These are phyloP conservation scores for Penicillium crustosum DNA, from an alignment of 2,329 filamentous ascomycete species.

Conservation along the genomic window DNA sequence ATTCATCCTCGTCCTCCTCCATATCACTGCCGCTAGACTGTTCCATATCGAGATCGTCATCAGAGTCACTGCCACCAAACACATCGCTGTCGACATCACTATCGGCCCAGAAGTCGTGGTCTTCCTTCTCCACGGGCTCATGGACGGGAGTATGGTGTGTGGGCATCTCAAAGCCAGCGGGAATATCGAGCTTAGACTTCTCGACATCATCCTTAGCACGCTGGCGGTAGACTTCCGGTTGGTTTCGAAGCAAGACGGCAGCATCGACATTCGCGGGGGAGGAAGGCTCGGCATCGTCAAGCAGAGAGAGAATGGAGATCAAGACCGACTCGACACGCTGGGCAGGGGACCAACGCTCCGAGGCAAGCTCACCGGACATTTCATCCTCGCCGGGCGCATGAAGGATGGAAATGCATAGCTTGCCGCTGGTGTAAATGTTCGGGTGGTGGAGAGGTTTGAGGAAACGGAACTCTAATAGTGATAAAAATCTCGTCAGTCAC, in stretches of 20 bases:
- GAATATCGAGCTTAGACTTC: slow-evolving; percentile 74
- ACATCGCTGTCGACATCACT: slow-evolving; percentile 70
- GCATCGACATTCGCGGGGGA: slow-evolving; percentile 96
- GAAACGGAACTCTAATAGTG: slow-evolving; percentile 72
- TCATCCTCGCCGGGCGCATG: slow-evolving; percentile 88
- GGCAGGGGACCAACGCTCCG: slow-evolving; percentile 90
- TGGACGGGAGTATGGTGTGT: slow-evolving; percentile 61
- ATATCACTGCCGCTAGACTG: slow-evolving; percentile 50
- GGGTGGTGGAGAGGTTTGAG: slow-evolving; percentile 78
- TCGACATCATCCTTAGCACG: slow-evolving; percentile 70
- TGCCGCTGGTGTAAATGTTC: slow-evolving; percentile 88
- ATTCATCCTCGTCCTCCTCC: slow-evolving; percentile 51
- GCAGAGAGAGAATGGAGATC: slow-evolving; percentile 83
- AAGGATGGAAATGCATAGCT: slow-evolving; percentile 93
- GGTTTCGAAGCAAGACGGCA: slow-evolving; percentile 77
- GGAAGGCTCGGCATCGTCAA: slow-evolving; percentile 91
- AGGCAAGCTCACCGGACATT: slow-evolving; percentile 85
- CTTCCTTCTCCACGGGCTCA: slow-evolving; percentile 66
- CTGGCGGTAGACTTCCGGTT: slow-evolving; percentile 66
- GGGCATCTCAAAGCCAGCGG: slow-evolving; percentile 77
- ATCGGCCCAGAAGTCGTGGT: slow-evolving; percentile 75
- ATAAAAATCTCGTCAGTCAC: not conserved
- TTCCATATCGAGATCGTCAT: slow-evolving; percentile 48
- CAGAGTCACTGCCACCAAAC: slow-evolving; percentile 70
- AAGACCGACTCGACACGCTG: slow-evolving; percentile 94